A percentile compares a stretch with the other conserved stretches of the same genome.
Evolutionary conservation across 495 filamentous ascomycete genomes (phyloP).

Genomic region (Penicillium odoratum): DNA sequence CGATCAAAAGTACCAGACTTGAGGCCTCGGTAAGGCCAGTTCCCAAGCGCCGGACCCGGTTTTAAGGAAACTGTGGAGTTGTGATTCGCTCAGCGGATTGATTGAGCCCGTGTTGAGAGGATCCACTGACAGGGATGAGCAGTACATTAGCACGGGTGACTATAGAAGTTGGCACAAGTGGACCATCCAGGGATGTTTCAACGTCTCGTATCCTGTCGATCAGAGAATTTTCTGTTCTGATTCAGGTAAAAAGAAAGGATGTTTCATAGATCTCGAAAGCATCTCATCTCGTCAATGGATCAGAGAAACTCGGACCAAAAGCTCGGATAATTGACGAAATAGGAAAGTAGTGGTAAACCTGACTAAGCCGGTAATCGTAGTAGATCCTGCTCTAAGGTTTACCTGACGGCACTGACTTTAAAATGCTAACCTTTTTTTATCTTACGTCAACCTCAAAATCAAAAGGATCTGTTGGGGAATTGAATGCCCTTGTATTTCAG

Average conservation of each 20-base stretch:
- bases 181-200: conserved; percentile 6
- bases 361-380: no score
- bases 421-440: neutral
- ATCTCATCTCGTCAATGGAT: neutral
- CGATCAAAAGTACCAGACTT: neutral
- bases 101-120: neutral
- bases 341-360: neutral
- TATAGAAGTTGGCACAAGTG: neutral
- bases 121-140: neutral
- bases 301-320: neutral
- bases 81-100: neutral
- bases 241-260: neutral
- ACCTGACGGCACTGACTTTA: neutral
- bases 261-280: neutral
- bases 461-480: neutral
- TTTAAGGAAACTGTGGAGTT: neutral
- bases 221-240: neutral
- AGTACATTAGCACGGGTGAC: neutral
- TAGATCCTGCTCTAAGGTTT: neutral
- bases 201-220: conserved; percentile 18
- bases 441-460: neutral
- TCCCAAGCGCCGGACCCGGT: neutral
- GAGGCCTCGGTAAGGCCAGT: neutral
- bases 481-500: neutral
- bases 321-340: neutral